phyloP scores from a whole-genome alignment of 805 yeast species.

The Lipomyces kockii region DNA sequence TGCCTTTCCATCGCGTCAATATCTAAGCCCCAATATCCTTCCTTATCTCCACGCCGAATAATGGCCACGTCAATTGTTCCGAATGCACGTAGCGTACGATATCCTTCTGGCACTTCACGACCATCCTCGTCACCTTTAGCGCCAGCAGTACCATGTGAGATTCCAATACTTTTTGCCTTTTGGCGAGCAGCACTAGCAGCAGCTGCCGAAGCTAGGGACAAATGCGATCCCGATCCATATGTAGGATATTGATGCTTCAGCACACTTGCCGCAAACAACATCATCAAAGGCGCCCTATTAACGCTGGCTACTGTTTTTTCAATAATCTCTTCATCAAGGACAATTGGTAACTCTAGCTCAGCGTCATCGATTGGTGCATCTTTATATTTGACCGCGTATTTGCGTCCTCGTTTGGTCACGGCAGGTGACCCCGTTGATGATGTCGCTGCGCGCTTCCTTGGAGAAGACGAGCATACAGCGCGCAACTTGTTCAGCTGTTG shows the following conservation, averaged over 20 bases:
- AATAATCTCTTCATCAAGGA: conserved; percentile 12
- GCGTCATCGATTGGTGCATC: conserved; percentile 12
- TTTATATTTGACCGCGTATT: neutral
- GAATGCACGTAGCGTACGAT: conserved; percentile 12
- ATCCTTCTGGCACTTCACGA: conserved; percentile 19
- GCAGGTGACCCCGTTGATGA: neutral
- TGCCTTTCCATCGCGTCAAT: conserved; percentile 23
- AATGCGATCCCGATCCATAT: conserved; percentile 26
- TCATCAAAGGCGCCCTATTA: conserved; percentile 35
- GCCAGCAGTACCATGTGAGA: neutral
- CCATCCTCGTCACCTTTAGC: neutral
- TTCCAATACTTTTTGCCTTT: conserved; percentile 27
- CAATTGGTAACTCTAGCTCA: conserved; percentile 18
- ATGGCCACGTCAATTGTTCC: conserved; percentile 31
- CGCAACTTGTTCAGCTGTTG: conserved; percentile 19
- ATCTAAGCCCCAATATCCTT: conserved; percentile 37
- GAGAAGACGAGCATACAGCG: conserved; percentile 5
- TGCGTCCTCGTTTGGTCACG: conserved; percentile 9
- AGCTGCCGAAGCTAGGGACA: conserved; percentile 34
- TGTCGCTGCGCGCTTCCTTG: conserved; percentile 1
- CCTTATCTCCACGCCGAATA: conserved; percentile 29
- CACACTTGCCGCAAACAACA: conserved; percentile 26
- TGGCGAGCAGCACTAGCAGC: conserved; percentile 24
- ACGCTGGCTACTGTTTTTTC: conserved; percentile 6
- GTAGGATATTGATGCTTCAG: conserved; percentile 23